Base-by-base conservation (phyloP, 371 early-diverging fungal species). In the Zychaea mexicana region DNA sequence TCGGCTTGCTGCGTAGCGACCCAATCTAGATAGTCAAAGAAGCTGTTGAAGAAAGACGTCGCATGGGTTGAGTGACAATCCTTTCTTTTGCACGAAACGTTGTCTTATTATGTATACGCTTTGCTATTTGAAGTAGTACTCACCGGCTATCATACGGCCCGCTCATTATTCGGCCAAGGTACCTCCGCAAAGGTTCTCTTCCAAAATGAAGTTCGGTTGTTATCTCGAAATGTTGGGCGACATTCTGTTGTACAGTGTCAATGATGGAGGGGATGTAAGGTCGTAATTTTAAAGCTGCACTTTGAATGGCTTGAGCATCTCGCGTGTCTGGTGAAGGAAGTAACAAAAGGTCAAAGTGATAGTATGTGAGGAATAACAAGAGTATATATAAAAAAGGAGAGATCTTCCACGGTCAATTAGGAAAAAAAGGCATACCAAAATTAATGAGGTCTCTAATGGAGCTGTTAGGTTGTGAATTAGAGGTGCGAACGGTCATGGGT, bases 221-320 rank as follows among this genome's bases (percentile, higher is more conserved):
- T 57, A 82, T 79, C 56, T 90, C 76, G 66, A 85, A 81, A 59
- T 73, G 68, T 76, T 79, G 60, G 60, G 76, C 78, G 21, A 92
- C 74, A 57, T 85, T 85, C 36, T 53, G 52, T 65, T 88, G 89
- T 60, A 89, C 89, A 19, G 88, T 86, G 47, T 90, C 90, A 57
- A 93, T 92, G 13, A 93, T 86, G 7, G 78, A 80, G 3, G 92
- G 93, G 13, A 92, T 90, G 17, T 91, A 77, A 10, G 90, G 92
- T 6, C 75, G 82, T 21, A 93, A 69, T 6, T 82, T 64, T 6
- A 77, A 70, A 10, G 88, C 93, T 0, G 90, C 85, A 12, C 70
- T 78, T 62, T 87, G 77, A 71, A 93, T 88, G 21, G 85, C 85
- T 30, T 73, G 56, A 17, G 42, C 59, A 38, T 58, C 59, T 58